Conservation (phyloP, 2,329 filamentous ascomycete species). For the Bipolaris sorokiniana region DNA sequence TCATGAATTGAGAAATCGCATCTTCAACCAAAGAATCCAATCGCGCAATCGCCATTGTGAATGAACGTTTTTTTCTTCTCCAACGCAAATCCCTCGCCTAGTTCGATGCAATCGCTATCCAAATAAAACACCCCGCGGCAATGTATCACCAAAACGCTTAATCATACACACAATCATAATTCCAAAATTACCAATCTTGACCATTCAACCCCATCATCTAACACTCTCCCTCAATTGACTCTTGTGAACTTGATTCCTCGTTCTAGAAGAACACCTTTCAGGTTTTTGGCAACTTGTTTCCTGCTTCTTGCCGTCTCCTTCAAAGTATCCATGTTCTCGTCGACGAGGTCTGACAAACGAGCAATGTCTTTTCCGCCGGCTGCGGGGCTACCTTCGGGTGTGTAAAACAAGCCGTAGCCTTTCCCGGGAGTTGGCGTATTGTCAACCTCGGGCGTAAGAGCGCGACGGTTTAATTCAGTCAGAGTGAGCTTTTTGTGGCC, state of each 20-base stretch:
- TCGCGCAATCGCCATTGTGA: background rate
- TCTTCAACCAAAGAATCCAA: background rate
- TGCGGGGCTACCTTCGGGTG: slow-evolving; percentile 37
- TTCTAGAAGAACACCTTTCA: slow-evolving; percentile 47
- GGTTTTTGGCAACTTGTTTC: slow-evolving; percentile 46
- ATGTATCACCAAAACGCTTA: slow-evolving; percentile 17
- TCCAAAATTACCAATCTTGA: slow-evolving; percentile 2
- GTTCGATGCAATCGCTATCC: slow-evolving; percentile 13
- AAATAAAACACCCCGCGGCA: slow-evolving; percentile 8
- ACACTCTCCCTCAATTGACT: slow-evolving; percentile 15
- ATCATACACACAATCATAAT: slow-evolving; percentile 31
- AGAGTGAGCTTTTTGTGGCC: slow-evolving; percentile 42
- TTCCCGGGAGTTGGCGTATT: slow-evolving; percentile 33
- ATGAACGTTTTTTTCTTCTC: background rate
- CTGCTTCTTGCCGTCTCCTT: slow-evolving; percentile 45
- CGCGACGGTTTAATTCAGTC: slow-evolving; percentile 36
- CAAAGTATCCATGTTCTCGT: slow-evolving; percentile 48
- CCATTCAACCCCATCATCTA: background rate
- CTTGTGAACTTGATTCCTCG: slow-evolving; percentile 40
- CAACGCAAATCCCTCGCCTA: background rate
- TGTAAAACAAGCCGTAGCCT: slow-evolving; percentile 46
- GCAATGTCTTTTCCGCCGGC: slow-evolving; percentile 34
- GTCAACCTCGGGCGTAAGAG: slow-evolving; percentile 40
- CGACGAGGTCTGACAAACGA: slow-evolving; percentile 50
- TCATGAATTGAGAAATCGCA: background rate